Percentiles rank a stretch among this genome's conserved stretches.
Evolutionary conservation across 805 yeast species (phyloP).

Genomic region (Naumovozyma castellii): DNA sequence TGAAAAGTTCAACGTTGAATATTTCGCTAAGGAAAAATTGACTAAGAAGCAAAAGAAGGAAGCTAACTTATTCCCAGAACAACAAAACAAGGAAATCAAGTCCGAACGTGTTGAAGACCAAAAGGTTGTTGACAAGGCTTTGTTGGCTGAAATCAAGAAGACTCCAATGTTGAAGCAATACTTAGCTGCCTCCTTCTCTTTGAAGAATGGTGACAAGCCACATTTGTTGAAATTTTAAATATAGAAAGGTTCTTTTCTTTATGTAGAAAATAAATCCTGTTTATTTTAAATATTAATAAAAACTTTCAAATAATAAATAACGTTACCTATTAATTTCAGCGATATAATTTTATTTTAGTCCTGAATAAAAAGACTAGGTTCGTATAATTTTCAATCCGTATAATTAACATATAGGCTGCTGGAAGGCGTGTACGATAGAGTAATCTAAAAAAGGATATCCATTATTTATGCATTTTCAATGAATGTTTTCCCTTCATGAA

Average conservation of each 20-base stretch:
- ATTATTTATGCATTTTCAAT: too few species aligned
- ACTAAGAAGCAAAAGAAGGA: conserved; percentile 74
- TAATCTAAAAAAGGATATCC: too few species aligned
- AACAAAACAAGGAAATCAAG: conserved; percentile 73
- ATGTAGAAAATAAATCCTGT: not conserved
- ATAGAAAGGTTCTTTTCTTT: not conserved
- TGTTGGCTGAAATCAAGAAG: conserved; percentile 88
- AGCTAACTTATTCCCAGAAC: conserved; percentile 79
- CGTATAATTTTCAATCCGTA: too few species aligned
- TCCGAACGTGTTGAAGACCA: conserved; percentile 94
- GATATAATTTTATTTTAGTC: too few species aligned
- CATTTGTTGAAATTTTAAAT: conserved; percentile 91
- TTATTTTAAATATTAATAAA: conserved; percentile 2
- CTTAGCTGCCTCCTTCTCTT: conserved; percentile 87
- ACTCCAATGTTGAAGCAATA: conserved; percentile 93
- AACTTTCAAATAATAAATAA: conserved; percentile 1
- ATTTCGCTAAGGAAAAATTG: conserved; percentile 91
- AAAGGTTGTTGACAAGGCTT: conserved; percentile 84
- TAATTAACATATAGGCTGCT: too few species aligned
- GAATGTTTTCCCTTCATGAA: too few species aligned
- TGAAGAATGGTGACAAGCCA: conserved; percentile 96
- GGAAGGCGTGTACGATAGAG: too few species aligned
- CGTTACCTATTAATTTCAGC: too few species aligned
- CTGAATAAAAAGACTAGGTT: too few species aligned
- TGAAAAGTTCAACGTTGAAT: conserved; percentile 81